Evolutionary conservation across 345 rosid genomes (phyloP).

Genomic region (Physaria fendleri): DNA sequence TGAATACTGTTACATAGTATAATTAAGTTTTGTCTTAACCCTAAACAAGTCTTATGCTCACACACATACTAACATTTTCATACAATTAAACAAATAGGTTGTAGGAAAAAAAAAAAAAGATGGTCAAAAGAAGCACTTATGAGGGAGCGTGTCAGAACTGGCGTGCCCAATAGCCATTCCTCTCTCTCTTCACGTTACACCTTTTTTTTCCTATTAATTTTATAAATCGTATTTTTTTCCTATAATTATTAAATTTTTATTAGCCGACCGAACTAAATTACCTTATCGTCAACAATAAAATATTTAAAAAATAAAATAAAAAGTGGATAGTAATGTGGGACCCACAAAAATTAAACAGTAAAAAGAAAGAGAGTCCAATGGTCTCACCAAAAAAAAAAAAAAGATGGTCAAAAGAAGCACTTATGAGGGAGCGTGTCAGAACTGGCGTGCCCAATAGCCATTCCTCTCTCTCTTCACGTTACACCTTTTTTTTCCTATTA

Average conservation of each 20-base stretch:
- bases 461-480: conserved; percentile 24
- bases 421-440: conserved; percentile 28
- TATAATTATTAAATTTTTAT: background rate
- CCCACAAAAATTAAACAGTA: background rate
- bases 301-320: background rate
- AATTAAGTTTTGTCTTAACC: too few species aligned
- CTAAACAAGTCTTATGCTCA: too few species aligned
- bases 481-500: background rate
- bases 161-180: conserved; percentile 30
- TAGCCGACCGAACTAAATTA: background rate
- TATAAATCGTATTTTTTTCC: background rate
- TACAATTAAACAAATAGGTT: too few species aligned
- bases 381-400: too few species aligned
- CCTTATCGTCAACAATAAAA: background rate
- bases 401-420: too few species aligned
- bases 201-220: background rate
- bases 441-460: conserved; percentile 30
- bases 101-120: too few species aligned
- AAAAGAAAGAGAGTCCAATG: background rate
- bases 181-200: conserved; percentile 26
- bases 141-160: conserved; percentile 28
- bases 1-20: too few species aligned
- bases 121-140: too few species aligned
- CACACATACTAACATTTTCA: too few species aligned
- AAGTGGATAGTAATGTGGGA: conserved; percentile 14